Conservation (phyloP, 225 moss, liverwort and hornwort species). For the Rhytidiadelphus loreus region DNA sequence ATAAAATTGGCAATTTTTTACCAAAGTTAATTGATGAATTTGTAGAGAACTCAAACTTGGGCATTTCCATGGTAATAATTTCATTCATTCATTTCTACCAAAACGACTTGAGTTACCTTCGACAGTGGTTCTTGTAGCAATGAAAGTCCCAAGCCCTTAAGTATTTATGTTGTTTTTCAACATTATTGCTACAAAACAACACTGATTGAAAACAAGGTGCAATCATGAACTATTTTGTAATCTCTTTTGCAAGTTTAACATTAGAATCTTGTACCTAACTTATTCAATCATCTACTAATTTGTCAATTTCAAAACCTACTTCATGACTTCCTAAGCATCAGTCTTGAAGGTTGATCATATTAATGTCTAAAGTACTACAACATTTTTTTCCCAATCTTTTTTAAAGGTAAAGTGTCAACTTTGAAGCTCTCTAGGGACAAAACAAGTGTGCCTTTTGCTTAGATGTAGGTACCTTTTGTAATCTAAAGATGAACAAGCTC, state of each 20-base stretch:
- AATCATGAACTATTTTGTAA: not conserved
- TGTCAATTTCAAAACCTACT: not conserved
- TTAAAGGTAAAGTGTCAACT: not conserved
- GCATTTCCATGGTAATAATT: not conserved
- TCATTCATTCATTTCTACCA: not conserved
- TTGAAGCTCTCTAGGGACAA: not conserved
- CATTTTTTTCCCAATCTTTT: not conserved
- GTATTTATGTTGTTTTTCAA: not conserved
- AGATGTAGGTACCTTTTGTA: accelerated
- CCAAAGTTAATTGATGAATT: too few relatives aligned
- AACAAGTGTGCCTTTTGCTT: not conserved
- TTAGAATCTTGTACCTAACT: not conserved
- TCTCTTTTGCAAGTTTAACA: not conserved
- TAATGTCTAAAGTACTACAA: not conserved
- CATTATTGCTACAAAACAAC: not conserved
- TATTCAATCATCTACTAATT: not conserved
- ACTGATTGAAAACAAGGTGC: not conserved
- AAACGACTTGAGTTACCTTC: accelerated
- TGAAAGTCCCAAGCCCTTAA: not conserved
- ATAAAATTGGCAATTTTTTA: too few relatives aligned
- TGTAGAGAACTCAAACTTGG: too few relatives aligned
- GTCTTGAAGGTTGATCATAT: not conserved
- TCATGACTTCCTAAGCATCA: not conserved
- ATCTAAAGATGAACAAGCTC: not conserved
- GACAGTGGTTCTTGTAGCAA: not conserved